These are phyloP conservation scores for Nemania bipapillata DNA, from an alignment of 2,329 filamentous ascomycete species.

Conservation along the genomic window DNA sequence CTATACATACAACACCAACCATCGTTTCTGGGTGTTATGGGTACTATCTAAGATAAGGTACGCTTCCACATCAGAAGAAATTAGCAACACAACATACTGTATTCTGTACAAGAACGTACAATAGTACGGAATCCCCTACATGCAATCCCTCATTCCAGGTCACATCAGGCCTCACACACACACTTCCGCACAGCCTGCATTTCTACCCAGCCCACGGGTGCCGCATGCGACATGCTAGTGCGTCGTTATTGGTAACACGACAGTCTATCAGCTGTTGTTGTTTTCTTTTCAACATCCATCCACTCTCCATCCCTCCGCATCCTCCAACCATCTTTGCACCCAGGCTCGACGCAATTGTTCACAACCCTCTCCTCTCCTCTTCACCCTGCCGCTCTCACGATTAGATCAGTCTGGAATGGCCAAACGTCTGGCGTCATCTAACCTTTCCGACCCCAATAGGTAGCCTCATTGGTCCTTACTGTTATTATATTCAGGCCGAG, in stretches of 20 bases:
- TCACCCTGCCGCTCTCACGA: not conserved
- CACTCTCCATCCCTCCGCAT: not conserved
- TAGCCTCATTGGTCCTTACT: slow-evolving; percentile 14
- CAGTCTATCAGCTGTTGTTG: slow-evolving; percentile 23
- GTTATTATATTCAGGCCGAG: slow-evolving; percentile 8
- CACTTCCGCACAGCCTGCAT: slow-evolving; percentile 5
- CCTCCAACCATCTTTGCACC: slow-evolving; percentile 13
- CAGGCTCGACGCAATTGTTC: slow-evolving; percentile 3
- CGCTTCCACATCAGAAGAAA: slow-evolving; percentile 22
- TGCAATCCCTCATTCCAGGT: slow-evolving; percentile 25
- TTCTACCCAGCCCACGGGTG: slow-evolving; percentile 24
- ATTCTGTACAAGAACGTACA: not conserved
- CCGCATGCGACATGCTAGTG: slow-evolving; percentile 28
- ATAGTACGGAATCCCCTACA: not conserved
- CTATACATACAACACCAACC: not conserved
- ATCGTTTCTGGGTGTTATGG: not conserved
- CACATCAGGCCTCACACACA: slow-evolving; percentile 29
- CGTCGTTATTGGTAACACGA: slow-evolving; percentile 34
- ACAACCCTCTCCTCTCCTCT: not conserved
- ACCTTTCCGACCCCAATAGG: slow-evolving; percentile 14
- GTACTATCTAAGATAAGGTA: slow-evolving; percentile 21
- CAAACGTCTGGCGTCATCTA: slow-evolving; percentile 12
- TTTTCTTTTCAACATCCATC: slow-evolving; percentile 13
- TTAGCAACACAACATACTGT: not conserved
- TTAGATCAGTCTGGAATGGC: slow-evolving; percentile 2